These are phyloP conservation scores for Xylariaceae sp. DNA, from an alignment of 2,329 filamentous ascomycete species.

Conservation along the genomic window DNA sequence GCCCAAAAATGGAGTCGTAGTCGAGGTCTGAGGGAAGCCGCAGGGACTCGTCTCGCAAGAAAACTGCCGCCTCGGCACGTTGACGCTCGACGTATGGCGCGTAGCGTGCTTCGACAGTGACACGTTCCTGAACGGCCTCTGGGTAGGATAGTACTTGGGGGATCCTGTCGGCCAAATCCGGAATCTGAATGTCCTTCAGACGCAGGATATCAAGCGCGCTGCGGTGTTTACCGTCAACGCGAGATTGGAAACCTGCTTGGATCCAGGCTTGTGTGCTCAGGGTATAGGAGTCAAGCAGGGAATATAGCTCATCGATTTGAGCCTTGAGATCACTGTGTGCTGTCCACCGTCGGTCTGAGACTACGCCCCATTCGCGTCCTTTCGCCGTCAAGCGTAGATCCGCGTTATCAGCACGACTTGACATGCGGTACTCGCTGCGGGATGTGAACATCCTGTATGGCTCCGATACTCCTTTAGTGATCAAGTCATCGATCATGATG, in stretches of 20 bases:
- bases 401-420: constrained; percentile 87
- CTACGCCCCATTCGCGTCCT: constrained; percentile 71
- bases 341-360: constrained; percentile 75
- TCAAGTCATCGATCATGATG: constrained; percentile 96
- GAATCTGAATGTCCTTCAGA: constrained; percentile 55
- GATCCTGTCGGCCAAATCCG: constrained; percentile 54
- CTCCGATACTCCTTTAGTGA: constrained; percentile 94
- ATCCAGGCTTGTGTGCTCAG: constrained; percentile 65
- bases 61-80: constrained; percentile 58
- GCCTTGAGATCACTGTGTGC: constrained; percentile 61
- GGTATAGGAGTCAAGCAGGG: constrained; percentile 53
- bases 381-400: constrained; percentile 79
- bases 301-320: constrained; percentile 64
- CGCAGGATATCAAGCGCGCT: constrained; percentile 78
- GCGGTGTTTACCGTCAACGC: constrained; percentile 62
- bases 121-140: constrained; percentile 59
- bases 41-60: constrained; percentile 73
- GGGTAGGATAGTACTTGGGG: constrained; percentile 54
- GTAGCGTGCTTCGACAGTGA: constrained; percentile 80
- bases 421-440: constrained; percentile 92
- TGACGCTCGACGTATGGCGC: constrained; percentile 81
- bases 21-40: constrained; percentile 70
- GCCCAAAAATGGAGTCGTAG: constrained; percentile 67
- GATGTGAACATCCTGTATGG: constrained; percentile 99
- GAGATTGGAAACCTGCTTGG: constrained; percentile 63